Base-by-base conservation (phyloP, 2,329 filamentous ascomycete species). In the Clonostachys sp. region DNA sequence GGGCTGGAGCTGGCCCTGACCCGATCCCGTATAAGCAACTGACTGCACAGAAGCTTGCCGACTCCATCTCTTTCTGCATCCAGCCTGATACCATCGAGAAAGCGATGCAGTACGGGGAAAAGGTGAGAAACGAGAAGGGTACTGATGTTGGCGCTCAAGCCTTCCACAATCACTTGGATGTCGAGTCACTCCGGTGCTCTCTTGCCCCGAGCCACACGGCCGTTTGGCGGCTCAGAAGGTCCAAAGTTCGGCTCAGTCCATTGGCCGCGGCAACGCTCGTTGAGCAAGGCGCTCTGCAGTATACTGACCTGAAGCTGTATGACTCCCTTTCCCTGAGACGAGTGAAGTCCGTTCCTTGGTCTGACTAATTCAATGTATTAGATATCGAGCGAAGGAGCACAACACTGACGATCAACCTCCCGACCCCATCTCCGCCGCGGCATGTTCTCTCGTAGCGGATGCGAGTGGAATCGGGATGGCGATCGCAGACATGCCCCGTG, bases 371-470 rank as follows among this genome's bases (percentile, higher is more conserved):
- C 10, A 14, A 34, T 33, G 5, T 16, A 48, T 24, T 35, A 80
- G 77, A 16, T 77, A 77, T 52, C 71, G 72, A 3, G 53, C 70
- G 1, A 66, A 64, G 17, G 88, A 95, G 61, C 90, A 92, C 62
- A 82, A 86, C 53, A 89, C 87, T 0, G 87, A 90, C 49, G 81
- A 86, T 34, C 86, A 91, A 41, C 90, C 89, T 0, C 83, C 80
- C 57, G 90, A 94, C 53, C 89, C 90, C 0, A 80, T 95, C 20
- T 84, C 86, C 13, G 89, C 89, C 17, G 87, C 83, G 14, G 84
- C 89, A 1, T 81, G 83, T 41, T 89, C 91, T 0, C 67, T 96
- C 1, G 72, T 95, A n/a, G 87, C 87, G 6, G 92, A 91, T n/a
- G 73, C 94, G 42, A 84, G 86, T 24, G 86, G 80, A 38, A 84